These are phyloP conservation scores for Nidularia pulvinata DNA, from an alignment of 768 basidiomycete species.

Conservation along the genomic window DNA sequence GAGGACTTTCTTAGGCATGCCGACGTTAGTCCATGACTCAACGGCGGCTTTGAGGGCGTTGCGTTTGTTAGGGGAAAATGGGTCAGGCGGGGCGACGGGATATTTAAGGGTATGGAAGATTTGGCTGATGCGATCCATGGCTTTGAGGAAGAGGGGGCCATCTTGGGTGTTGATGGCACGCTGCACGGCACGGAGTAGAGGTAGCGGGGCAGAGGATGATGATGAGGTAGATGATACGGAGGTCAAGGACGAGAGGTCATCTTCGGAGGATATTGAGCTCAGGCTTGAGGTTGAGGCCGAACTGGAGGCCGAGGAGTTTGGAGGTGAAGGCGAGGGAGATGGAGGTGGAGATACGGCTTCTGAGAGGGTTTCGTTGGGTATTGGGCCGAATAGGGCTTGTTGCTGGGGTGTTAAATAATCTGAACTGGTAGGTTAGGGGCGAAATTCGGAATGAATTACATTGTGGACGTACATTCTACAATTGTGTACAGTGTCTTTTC, in stretches of 20 bases:
- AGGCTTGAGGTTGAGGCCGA: conserved; percentile 22
- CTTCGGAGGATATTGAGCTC: conserved; percentile 20
- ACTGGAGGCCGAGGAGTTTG: conserved; percentile 22
- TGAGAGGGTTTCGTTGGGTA: conserved; percentile 48
- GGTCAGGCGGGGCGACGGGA: conserved; percentile 51
- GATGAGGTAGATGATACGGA: conserved; percentile 22
- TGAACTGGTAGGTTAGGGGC: conserved; percentile 14
- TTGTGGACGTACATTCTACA: conserved; percentile 54
- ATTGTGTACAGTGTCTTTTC: conserved; percentile 74
- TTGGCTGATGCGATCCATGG: conserved; percentile 61
- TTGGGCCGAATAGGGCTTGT: conserved; percentile 64
- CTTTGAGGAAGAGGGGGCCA: conserved; percentile 69
- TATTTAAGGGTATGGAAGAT: conserved; percentile 68
- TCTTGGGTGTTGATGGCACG: conserved; percentile 70
- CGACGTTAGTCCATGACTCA: conserved; percentile 46
- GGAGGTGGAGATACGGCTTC: conserved; percentile 35
- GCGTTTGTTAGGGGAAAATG: conserved; percentile 37
- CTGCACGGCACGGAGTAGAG: conserved; percentile 57
- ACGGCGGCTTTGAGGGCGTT: conserved; percentile 52
- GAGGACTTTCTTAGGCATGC: conserved; percentile 65
- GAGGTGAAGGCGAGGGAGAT: conserved; percentile 34
- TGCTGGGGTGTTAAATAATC: conserved; percentile 71
- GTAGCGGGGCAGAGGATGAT: conserved; percentile 19
- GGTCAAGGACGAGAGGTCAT: conserved; percentile 20
- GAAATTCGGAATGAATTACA: background rate